Evolutionary conservation across 305 asterid species (phyloP).

Genomic region (Ajuga reptans): DNA sequence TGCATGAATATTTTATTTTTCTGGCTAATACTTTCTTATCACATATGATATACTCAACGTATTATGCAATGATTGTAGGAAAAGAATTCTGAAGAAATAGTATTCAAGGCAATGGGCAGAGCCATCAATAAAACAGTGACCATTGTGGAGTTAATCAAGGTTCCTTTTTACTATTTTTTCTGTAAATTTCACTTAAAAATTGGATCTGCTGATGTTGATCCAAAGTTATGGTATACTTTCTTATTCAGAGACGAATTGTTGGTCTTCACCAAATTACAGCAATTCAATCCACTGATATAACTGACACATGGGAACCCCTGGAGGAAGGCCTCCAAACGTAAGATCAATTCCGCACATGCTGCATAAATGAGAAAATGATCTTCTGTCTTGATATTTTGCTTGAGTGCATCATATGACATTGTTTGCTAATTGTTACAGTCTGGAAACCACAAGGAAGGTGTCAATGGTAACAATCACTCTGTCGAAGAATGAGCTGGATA

Average conservation of each 20-base stretch:
- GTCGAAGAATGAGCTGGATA: conserved; percentile 68
- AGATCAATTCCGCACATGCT: conserved; percentile 22
- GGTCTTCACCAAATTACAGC: conserved; percentile 90
- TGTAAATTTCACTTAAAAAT: neutral
- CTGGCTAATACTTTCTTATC: neutral
- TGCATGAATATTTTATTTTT: neutral
- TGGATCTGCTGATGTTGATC: conserved; percentile 17
- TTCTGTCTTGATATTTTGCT: neutral
- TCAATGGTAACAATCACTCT: conserved; percentile 87
- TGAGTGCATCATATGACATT: conserved; percentile 1
- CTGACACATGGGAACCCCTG: conserved; percentile 96
- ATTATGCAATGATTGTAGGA: conserved; percentile 30
- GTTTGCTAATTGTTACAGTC: conserved; percentile 36
- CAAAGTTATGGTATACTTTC: conserved; percentile 7
- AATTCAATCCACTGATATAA: conserved; percentile 82
- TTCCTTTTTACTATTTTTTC: conserved; percentile 4
- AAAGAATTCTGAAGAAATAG: conserved; percentile 45
- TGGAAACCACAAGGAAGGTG: conserved; percentile 90
- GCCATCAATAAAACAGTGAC: conserved; percentile 65
- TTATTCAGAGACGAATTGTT: conserved; percentile 75
- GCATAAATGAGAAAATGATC: neutral
- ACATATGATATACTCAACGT: neutral
- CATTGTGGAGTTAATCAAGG: conserved; percentile 62
- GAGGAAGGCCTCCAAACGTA: conserved; percentile 99
- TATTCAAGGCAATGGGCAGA: conserved; percentile 72